Percentiles rank a stretch among this genome's conserved stretches.
Conservation (phyloP, 225 moss, liverwort and hornwort genomes). For the Marchantia polymorpha region DNA sequence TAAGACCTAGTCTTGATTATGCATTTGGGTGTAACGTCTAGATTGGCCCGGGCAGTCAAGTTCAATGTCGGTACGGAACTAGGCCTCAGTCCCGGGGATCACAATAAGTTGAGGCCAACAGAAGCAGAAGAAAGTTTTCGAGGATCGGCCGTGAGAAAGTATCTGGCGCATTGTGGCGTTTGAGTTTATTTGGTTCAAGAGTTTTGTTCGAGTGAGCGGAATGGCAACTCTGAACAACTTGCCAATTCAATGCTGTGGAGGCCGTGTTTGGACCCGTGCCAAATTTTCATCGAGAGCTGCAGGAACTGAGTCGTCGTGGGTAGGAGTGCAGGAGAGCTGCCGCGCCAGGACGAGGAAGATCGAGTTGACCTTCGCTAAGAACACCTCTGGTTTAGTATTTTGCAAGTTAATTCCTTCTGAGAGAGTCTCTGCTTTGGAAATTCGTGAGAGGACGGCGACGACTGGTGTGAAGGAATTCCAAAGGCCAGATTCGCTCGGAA, state of each 20-base stretch:
- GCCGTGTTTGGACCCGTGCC: too few species aligned
- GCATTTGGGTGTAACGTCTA: too few species aligned
- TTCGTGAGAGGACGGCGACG: neutral
- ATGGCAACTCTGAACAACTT: neutral
- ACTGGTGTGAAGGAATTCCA: conserved; percentile 35
- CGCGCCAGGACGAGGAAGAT: neutral
- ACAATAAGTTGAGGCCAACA: too few species aligned
- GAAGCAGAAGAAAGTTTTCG: too few species aligned
- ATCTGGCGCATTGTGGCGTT: too few species aligned
- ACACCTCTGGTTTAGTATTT: neutral
- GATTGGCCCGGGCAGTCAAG: too few species aligned
- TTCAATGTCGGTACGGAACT: too few species aligned
- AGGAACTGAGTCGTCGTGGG: neutral
- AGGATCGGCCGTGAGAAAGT: too few species aligned
- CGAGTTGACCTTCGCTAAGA: neutral
- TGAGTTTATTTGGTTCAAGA: too few species aligned
- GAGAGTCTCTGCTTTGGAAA: too few species aligned
- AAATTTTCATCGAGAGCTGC: neutral
- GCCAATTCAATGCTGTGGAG: neutral
- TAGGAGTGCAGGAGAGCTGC: neutral
- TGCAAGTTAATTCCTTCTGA: neutral
- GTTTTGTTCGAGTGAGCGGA: neutral
- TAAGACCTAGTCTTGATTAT: too few species aligned
- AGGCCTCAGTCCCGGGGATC: too few species aligned
- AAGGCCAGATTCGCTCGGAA: conserved; percentile 67